A percentile compares a stretch with the other conserved stretches of the same genome.
phyloP scores from a whole-genome alignment of 2,329 filamentous ascomycete genomes.

The Colletotrichum coccodes region DNA sequence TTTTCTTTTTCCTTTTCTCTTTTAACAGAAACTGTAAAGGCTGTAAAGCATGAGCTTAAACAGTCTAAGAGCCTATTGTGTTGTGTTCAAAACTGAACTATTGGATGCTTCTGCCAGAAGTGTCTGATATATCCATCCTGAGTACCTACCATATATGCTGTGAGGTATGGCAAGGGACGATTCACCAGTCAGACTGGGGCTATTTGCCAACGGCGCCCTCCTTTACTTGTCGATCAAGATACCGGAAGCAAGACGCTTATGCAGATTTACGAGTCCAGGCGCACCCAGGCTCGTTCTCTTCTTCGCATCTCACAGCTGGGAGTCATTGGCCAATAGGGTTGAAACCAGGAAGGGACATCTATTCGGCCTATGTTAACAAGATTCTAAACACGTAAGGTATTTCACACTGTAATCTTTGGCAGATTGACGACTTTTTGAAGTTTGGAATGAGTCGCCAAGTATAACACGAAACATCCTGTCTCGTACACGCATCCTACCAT shows the following conservation, averaged over 20 bases:
- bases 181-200: too few species aligned
- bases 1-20: too few species aligned
- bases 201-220: conserved; percentile 45
- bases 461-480: conserved; percentile 10
- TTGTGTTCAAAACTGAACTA: too few species aligned
- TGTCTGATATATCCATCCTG: too few species aligned
- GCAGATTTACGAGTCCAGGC: conserved; percentile 49
- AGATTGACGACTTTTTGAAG: background rate
- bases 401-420: background rate
- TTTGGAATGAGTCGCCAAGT: conserved; percentile 17
- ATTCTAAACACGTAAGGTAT: conserved; percentile 28
- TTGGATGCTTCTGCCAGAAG: too few species aligned
- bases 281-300: conserved; percentile 51
- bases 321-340: conserved; percentile 46
- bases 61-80: too few species aligned
- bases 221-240: conserved; percentile 36
- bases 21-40: too few species aligned
- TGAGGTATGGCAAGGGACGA: too few species aligned
- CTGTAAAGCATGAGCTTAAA: too few species aligned
- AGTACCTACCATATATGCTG: too few species aligned
- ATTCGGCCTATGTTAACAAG: conserved; percentile 39
- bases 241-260: conserved; percentile 40
- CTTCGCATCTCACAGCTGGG: conserved; percentile 47
- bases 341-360: conserved; percentile 51
- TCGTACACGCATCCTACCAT: conserved; percentile 10